phyloP scores from a whole-genome alignment of 164 flowering plant genomes.

The Akebia trifoliata region DNA sequence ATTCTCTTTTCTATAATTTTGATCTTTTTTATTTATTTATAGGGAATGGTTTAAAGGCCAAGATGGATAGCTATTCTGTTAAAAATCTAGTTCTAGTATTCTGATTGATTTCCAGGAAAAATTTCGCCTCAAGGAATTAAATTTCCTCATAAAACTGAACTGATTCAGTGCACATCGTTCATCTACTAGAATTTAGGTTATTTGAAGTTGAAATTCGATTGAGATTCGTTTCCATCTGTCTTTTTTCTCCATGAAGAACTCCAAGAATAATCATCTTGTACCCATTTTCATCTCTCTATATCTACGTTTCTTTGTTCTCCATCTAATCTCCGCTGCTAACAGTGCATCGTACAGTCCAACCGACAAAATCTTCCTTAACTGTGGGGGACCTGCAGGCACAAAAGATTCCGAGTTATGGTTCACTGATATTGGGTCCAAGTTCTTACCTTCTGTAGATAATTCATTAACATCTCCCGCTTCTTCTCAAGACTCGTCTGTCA shows the following conservation, averaged over 20 bases:
- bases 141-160: too few relatives aligned
- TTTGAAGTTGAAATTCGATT: too few relatives aligned
- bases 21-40: slow-evolving; percentile 2
- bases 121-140: too few relatives aligned
- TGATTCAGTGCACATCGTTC: too few relatives aligned
- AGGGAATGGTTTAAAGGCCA: too few relatives aligned
- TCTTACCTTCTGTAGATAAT: slow-evolving; percentile 24
- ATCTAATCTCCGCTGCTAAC: slow-evolving; percentile 5
- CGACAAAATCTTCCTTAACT: slow-evolving; percentile 50
- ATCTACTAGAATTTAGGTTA: not conserved
- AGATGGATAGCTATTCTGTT: not conserved
- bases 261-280: slow-evolving; percentile 3
- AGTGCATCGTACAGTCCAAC: slow-evolving; percentile 51
- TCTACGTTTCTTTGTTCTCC: not conserved
- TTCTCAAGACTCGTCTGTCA: slow-evolving; percentile 60
- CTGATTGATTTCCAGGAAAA: not conserved
- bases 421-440: slow-evolving; percentile 59
- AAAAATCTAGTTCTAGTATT: not conserved
- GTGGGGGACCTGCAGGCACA: slow-evolving; percentile 47
- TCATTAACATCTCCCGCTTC: slow-evolving; percentile 40
- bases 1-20: not conserved
- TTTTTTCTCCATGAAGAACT: slow-evolving; percentile 1
- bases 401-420: slow-evolving; percentile 59
- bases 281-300: slow-evolving; percentile 5
- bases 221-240: too few relatives aligned